phyloP scores from a whole-genome alignment of 768 basidiomycete species.

The Kwoniella newhampshirensis region DNA sequence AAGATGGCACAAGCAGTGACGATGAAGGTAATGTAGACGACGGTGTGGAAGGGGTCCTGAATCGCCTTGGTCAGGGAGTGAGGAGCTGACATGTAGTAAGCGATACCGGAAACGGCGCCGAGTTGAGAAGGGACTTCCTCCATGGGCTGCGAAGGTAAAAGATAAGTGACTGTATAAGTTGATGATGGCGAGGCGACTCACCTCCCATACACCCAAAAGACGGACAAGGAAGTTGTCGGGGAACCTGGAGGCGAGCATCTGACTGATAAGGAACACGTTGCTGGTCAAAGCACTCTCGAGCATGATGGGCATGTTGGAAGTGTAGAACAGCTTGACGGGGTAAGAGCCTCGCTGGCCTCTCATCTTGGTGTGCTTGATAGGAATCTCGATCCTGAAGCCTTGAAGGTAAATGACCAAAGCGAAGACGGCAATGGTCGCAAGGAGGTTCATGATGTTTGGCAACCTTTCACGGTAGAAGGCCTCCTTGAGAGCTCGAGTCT shows the following conservation, averaged over 20 bases:
- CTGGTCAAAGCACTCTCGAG: constrained; percentile 87
- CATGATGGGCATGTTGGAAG: constrained; percentile 99
- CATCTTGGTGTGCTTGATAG: constrained; percentile 94
- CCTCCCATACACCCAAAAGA: constrained; percentile 97
- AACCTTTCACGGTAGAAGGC: constrained; percentile 97
- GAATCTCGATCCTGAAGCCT: constrained; percentile 98
- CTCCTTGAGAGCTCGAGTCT: constrained; percentile 91
- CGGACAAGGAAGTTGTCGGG: constrained; percentile 85
- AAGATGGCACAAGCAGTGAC: constrained; percentile 92
- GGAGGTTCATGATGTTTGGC: constrained; percentile 95
- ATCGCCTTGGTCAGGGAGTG: constrained; percentile 84
- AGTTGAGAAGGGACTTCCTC: constrained; percentile 88
- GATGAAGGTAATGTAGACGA: constrained; percentile 87
- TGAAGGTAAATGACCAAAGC: constrained; percentile 96
- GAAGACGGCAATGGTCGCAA: constrained; percentile 88
- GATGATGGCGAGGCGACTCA: constrained; percentile 54
- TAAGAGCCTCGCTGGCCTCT: constrained; percentile 93
- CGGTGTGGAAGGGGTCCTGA: constrained; percentile 89
- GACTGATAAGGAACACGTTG: constrained; percentile 92
- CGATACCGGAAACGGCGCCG: constrained; percentile 81
- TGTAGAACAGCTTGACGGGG: constrained; percentile 98
- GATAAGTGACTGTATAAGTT: constrained; percentile 3
- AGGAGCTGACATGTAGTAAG: constrained; percentile 98
- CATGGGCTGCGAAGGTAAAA: constrained; percentile 63
- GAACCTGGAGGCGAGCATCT: constrained; percentile 92